Percentiles rank a stretch among this genome's conserved stretches.
Conservation (phyloP, 306 rosid species). For the Acacia crassicarpa region DNA sequence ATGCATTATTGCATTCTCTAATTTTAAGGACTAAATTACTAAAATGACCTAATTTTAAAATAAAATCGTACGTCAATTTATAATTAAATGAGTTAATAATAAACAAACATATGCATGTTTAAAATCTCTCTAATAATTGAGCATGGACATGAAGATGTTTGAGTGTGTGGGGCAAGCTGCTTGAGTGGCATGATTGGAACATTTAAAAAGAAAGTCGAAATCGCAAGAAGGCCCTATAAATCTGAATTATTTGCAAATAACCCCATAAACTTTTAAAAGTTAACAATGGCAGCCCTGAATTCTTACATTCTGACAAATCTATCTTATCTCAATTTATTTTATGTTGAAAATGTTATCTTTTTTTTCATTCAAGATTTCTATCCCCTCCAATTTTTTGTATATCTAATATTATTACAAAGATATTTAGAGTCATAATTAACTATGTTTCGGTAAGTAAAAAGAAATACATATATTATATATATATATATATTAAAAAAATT, state of each 20-base stretch:
- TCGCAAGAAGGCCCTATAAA: not conserved
- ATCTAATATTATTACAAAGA: not conserved
- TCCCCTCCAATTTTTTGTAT: not conserved
- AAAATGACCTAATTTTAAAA: not conserved
- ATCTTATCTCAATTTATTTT: not conserved
- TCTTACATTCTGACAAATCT: not conserved
- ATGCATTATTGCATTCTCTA: not conserved
- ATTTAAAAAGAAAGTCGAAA: not conserved
- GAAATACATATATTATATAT: not conserved
- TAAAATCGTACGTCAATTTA: not conserved
- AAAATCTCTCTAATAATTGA: not conserved
- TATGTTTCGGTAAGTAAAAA: too few species aligned
- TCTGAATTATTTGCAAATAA: not conserved
- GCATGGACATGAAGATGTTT: slow-evolving; percentile 19
- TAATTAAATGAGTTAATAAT: not conserved
- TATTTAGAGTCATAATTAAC: not conserved
- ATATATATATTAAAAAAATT: too few species aligned
- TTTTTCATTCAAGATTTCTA: not conserved
- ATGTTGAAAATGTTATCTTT: not conserved
- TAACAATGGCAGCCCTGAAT: not conserved
- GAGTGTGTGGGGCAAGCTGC: slow-evolving; percentile 32
- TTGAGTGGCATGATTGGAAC: slow-evolving; percentile 31
- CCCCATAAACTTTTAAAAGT: not conserved
- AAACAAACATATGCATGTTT: not conserved
- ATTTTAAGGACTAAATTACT: not conserved